Conservation (phyloP, 148 eudicot species). For the Rhododendron mucronatum region DNA sequence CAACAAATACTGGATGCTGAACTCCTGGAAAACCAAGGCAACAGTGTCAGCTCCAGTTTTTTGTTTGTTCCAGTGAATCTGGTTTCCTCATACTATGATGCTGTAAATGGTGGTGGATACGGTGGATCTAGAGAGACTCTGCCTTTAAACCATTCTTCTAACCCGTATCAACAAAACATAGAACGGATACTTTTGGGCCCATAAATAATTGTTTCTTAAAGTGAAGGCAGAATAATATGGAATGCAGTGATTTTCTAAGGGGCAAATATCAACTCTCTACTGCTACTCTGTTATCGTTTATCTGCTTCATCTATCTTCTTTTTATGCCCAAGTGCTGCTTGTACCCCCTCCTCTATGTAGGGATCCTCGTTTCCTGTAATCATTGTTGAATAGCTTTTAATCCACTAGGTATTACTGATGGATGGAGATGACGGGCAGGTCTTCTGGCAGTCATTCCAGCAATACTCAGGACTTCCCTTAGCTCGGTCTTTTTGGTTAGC, state of each 20-base stretch:
- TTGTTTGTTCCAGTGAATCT: constrained; percentile 33
- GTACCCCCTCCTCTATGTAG: background rate
- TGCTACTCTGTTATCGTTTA: constrained; percentile 7
- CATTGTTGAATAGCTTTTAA: background rate
- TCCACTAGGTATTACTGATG: background rate
- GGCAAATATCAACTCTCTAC: background rate
- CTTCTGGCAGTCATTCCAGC: background rate
- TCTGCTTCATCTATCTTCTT: background rate
- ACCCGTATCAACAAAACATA: constrained; percentile 52
- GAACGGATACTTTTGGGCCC: constrained; percentile 23
- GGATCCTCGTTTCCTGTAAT: too few species aligned
- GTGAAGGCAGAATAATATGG: constrained; percentile 12
- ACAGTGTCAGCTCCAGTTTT: constrained; percentile 22
- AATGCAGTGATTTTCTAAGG: background rate
- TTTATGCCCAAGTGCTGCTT: background rate
- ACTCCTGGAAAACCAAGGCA: constrained; percentile 32
- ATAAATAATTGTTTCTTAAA: constrained; percentile 13
- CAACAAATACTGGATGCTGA: constrained; percentile 53
- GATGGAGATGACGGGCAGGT: background rate
- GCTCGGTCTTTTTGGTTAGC: background rate
- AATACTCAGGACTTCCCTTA: background rate
- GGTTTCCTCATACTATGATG: constrained; percentile 39
- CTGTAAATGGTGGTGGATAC: constrained; percentile 50
- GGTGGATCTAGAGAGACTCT: constrained; percentile 52
- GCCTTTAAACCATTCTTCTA: constrained; percentile 53